These are phyloP conservation scores for Pythium chondricola DNA, from an alignment of 352 stramenopile genomes.

Conservation along the genomic window DNA sequence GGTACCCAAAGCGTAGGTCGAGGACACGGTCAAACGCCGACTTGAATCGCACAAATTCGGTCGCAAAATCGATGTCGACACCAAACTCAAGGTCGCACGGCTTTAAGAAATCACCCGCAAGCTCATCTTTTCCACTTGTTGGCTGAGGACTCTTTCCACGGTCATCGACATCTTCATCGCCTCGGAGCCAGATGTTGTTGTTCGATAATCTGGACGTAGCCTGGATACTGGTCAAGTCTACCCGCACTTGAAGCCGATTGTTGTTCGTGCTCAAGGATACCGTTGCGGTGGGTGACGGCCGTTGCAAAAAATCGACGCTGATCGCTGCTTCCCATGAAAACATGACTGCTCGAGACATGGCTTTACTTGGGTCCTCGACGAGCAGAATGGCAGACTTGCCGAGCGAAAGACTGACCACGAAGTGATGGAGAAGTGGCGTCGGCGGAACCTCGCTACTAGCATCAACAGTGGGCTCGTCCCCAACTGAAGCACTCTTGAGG, in stretches of 20 bases:
- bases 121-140: slow-evolving; percentile 7
- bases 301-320: slow-evolving; percentile 51
- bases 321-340: slow-evolving; percentile 75
- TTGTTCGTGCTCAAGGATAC: no score
- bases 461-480: no score
- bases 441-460: slow-evolving; percentile 47
- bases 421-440: slow-evolving; percentile 23
- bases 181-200: slow-evolving; percentile 53
- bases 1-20: slow-evolving; percentile 76
- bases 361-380: slow-evolving; percentile 65
- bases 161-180: slow-evolving; percentile 25
- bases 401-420: slow-evolving; percentile 45
- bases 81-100: slow-evolving; percentile 62
- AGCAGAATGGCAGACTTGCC: slow-evolving; percentile 62
- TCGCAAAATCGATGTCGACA: slow-evolving; percentile 62
- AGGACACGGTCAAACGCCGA: slow-evolving; percentile 73
- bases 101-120: slow-evolving; percentile 72
- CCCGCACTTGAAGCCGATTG: slow-evolving; percentile 59
- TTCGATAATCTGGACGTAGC: slow-evolving; percentile 69
- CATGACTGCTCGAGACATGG: slow-evolving; percentile 66
- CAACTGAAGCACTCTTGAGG: no score
- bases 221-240: slow-evolving; percentile 63
- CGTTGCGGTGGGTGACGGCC: no score
- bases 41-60: slow-evolving; percentile 53
- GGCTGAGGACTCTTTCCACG: no score